phyloP scores from a whole-genome alignment of 345 rosid genomes.

The Eucalyptus microcorys region DNA sequence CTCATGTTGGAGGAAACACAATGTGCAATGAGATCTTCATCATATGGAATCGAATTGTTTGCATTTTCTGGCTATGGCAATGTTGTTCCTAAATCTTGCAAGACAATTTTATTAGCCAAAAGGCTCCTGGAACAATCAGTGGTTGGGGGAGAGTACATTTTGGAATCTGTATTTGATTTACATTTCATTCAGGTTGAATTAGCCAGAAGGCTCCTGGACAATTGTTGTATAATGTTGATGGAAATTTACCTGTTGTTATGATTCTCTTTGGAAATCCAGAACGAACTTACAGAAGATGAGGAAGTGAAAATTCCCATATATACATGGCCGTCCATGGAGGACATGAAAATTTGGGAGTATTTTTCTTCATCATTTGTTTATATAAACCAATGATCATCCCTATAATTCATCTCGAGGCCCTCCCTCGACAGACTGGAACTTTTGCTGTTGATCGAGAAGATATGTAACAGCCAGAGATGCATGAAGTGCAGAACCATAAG shows the following conservation, averaged over 20 bases:
- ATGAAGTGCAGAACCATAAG: constrained; percentile 88
- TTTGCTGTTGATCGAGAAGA: neutral
- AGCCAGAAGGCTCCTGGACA: neutral
- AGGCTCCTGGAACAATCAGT: neutral
- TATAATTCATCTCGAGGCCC: constrained; percentile 50
- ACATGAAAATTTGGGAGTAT: neutral
- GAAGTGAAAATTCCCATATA: neutral
- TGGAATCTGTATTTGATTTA: neutral
- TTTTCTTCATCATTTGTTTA: neutral
- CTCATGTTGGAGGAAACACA: neutral
- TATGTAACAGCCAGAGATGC: constrained; percentile 65
- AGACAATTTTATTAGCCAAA: neutral
- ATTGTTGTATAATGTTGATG: neutral
- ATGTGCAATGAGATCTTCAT: neutral
- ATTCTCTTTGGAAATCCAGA: neutral
- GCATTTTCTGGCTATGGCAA: neutral
- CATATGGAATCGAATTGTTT: neutral
- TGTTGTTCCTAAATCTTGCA: neutral
- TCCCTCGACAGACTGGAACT: neutral
- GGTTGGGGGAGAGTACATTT: neutral
- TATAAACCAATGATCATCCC: neutral
- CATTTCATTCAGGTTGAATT: neutral
- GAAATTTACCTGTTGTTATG: neutral
- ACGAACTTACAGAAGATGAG: neutral
- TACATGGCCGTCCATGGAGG: neutral